A percentile compares a stretch with the other conserved stretches of the same genome.
Conservation (phyloP, 495 filamentous ascomycete species). For the Penicillium chermesinum region DNA sequence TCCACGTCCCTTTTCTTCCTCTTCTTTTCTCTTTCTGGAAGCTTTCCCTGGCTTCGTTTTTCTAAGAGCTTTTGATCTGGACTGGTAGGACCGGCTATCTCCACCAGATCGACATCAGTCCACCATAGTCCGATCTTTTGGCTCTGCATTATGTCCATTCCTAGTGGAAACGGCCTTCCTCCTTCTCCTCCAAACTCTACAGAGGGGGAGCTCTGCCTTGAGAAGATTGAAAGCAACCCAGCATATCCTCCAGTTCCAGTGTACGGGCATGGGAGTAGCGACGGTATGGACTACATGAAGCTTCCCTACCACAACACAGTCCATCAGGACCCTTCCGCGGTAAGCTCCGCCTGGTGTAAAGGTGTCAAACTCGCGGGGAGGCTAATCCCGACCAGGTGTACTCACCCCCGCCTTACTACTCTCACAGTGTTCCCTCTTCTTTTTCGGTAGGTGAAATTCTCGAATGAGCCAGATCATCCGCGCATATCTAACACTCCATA, state of each 20-base stretch:
- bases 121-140: background rate
- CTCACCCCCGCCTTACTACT: conserved; percentile 11
- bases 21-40: conserved; percentile 18
- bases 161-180: conserved; percentile 1
- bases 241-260: conserved; percentile 6
- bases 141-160: conserved; percentile 3
- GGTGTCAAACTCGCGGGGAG: background rate
- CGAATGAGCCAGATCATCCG: background rate
- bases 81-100: background rate
- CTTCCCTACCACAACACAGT: background rate
- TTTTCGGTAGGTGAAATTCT: conserved; percentile 10
- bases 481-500: background rate
- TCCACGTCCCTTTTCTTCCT: conserved; percentile 11
- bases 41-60: background rate
- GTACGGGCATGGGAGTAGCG: background rate
- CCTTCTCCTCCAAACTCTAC: conserved; percentile 13
- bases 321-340: background rate
- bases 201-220: conserved; percentile 2
- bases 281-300: background rate
- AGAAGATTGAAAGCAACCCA: background rate
- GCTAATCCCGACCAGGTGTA: conserved; percentile 5
- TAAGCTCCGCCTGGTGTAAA: background rate
- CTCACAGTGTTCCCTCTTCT: conserved; percentile 10
- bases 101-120: background rate
- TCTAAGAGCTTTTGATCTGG: conserved; percentile 5